These are phyloP conservation scores for Nicotiana otophora DNA, from an alignment of 257 asterid genomes.

Conservation along the genomic window DNA sequence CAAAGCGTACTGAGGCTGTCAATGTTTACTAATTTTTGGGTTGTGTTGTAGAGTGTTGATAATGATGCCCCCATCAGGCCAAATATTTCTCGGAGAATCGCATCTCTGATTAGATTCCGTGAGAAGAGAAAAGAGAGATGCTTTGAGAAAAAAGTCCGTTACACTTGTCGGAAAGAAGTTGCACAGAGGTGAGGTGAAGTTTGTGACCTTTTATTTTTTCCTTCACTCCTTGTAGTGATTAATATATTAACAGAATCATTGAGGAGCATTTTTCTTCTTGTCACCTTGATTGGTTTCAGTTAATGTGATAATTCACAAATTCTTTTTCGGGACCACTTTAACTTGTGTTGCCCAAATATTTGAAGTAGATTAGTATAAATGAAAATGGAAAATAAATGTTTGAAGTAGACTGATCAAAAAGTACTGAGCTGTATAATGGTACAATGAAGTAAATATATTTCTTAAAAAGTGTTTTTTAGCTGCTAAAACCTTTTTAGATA, in stretches of 20 bases:
- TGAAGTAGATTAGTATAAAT: neutral
- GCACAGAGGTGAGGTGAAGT: slow-evolving; percentile 35
- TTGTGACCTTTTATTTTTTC: neutral
- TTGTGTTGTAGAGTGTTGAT: slow-evolving; percentile 26
- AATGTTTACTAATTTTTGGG: slow-evolving; percentile 5
- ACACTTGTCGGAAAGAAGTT: slow-evolving; percentile 47
- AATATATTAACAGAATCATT: neutral
- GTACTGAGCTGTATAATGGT: neutral
- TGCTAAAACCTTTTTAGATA: neutral
- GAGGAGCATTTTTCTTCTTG: neutral
- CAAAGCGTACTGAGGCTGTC: neutral
- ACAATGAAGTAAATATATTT: neutral
- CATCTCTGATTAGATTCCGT: slow-evolving; percentile 44
- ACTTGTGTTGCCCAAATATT: neutral
- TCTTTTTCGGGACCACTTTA: neutral
- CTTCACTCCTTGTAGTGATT: neutral
- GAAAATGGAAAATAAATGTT: neutral
- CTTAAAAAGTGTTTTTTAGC: neutral
- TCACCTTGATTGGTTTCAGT: neutral
- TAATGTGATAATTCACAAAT: neutral
- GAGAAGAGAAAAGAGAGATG: slow-evolving; percentile 51
- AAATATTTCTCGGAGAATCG: slow-evolving; percentile 27
- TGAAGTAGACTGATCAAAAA: neutral
- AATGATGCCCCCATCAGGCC: slow-evolving; percentile 21
- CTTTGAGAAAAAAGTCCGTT: slow-evolving; percentile 45